phyloP scores from a whole-genome alignment of 805 yeast genomes.

The Saturnispora quitensis region DNA sequence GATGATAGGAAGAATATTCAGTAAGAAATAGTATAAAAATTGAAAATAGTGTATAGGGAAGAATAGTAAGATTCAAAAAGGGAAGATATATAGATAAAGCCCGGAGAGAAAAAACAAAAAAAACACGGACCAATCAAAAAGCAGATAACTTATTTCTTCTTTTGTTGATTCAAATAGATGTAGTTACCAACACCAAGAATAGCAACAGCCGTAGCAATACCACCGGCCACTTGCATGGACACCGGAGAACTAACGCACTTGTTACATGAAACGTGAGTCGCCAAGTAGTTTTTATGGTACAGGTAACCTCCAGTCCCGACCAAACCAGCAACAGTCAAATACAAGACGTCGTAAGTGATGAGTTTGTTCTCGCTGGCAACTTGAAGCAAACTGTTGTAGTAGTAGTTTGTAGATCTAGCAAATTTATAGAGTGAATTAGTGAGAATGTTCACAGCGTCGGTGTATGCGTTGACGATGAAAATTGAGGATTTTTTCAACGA shows the following conservation, averaged over 20 bases:
- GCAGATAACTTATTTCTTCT: slow-evolving; percentile 1
- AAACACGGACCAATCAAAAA: not conserved
- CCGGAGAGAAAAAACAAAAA: not conserved
- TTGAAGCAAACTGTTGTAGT: not conserved
- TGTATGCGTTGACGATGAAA: not conserved
- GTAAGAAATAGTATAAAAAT: not conserved
- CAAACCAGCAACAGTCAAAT: slow-evolving; percentile 3
- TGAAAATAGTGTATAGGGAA: not conserved
- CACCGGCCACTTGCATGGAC: slow-evolving; percentile 5
- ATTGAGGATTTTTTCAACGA: not conserved
- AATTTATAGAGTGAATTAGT: not conserved
- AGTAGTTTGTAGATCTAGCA: not conserved
- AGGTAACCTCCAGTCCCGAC: slow-evolving; percentile 5
- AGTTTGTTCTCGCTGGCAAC: slow-evolving; percentile 6
- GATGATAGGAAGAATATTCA: not conserved
- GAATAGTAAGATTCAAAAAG: not conserved
- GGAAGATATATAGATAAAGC: not conserved
- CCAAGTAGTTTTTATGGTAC: slow-evolving; percentile 7
- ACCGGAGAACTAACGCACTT: slow-evolving; percentile 2
- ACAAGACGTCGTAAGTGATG: slow-evolving; percentile 8
- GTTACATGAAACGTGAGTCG: slow-evolving; percentile 2
- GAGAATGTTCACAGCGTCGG: not conserved
- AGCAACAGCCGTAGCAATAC: slow-evolving; percentile 5
- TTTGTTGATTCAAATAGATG: slow-evolving; percentile 8
- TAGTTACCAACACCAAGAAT: slow-evolving; percentile 13